Evolutionary conservation across 75 land plant species (phyloP).

Genomic region (Larix kaempferi): DNA sequence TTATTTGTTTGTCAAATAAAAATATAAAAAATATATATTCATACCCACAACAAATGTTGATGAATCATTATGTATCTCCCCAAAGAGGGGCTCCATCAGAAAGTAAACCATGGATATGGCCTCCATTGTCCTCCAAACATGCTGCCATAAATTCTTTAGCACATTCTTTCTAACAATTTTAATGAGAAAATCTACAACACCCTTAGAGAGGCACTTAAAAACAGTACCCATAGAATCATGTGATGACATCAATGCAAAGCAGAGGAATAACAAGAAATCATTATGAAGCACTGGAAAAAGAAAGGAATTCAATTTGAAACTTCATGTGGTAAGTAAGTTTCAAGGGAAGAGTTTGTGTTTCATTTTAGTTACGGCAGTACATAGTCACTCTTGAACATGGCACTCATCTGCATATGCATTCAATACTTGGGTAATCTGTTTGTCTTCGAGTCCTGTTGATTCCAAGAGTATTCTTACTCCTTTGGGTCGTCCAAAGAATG

Average conservation of each 20-base stretch:
- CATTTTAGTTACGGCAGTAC: too few species aligned
- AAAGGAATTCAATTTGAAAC: not conserved
- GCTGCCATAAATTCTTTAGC: constrained; percentile 95
- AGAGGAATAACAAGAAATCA: constrained; percentile 13
- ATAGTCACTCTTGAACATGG: too few species aligned
- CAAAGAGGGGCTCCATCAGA: constrained; percentile 97
- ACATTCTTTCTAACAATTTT: constrained; percentile 97
- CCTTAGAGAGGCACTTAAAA: constrained; percentile 87
- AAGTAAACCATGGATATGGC: constrained; percentile 69
- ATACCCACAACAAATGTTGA: constrained; percentile 94
- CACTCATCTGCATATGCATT: too few species aligned
- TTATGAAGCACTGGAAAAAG: constrained; percentile 12
- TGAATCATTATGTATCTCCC: constrained; percentile 81
- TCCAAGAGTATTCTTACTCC: too few species aligned
- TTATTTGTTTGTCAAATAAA: too few species aligned
- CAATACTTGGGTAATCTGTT: too few species aligned
- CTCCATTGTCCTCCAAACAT: constrained; percentile 88
- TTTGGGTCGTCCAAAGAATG: too few species aligned
- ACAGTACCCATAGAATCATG: constrained; percentile 91
- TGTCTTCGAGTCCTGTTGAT: too few species aligned
- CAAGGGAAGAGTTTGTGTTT: too few species aligned
- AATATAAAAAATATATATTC: not conserved
- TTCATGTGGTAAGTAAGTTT: too few species aligned
- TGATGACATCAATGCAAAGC: constrained; percentile 93
- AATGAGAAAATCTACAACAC: constrained; percentile 92